These are phyloP conservation scores for Ogataea pilisensis DNA, from an alignment of 805 yeast species.

Conservation along the genomic window DNA sequence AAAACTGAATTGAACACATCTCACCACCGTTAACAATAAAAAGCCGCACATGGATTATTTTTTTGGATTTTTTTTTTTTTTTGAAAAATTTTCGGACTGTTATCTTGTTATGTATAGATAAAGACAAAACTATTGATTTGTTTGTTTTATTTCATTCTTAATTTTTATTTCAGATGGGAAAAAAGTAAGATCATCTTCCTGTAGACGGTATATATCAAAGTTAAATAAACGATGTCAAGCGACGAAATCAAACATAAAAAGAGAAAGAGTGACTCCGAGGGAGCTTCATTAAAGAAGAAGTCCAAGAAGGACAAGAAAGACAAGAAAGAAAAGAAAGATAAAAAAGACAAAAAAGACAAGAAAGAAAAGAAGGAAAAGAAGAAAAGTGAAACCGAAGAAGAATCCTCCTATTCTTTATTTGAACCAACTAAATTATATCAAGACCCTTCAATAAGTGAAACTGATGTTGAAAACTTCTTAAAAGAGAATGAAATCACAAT, in stretches of 20 bases:
- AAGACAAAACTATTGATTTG: too few relatives aligned
- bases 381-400: conserved; percentile 38
- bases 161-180: too few relatives aligned
- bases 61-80: too few relatives aligned
- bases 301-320: conserved; percentile 27
- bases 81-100: too few relatives aligned
- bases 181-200: too few relatives aligned
- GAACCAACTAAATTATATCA: conserved; percentile 13
- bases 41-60: too few relatives aligned
- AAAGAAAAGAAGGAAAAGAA: conserved; percentile 34
- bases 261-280: conserved; percentile 23
- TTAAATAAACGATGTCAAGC: conserved; percentile 17
- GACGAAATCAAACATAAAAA: conserved; percentile 27
- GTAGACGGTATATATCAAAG: not conserved
- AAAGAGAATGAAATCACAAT: conserved; percentile 71
- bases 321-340: conserved; percentile 24
- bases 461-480: conserved; percentile 60
- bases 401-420: too few relatives aligned
- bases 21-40: too few relatives aligned
- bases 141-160: too few relatives aligned
- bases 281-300: conserved; percentile 26
- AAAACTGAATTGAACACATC: too few relatives aligned
- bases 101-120: too few relatives aligned
- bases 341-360: conserved; percentile 26
- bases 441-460: conserved; percentile 33